Conservation (phyloP, 2,329 filamentous ascomycete species). For the Colletotrichum simmondsii region DNA sequence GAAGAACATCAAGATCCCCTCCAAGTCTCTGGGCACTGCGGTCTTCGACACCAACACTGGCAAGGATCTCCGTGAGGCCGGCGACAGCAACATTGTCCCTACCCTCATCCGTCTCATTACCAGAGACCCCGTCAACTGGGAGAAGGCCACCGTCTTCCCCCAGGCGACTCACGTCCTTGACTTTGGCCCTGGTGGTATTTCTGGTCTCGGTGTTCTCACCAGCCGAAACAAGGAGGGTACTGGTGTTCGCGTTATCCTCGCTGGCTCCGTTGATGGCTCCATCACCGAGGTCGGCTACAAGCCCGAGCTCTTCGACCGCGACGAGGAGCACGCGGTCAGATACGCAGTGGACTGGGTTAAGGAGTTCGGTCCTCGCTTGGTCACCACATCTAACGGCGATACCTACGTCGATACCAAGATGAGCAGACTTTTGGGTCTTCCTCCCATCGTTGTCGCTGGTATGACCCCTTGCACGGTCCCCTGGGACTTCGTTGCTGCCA, state of each 20-base stretch:
- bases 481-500: slow-evolving; percentile 91
- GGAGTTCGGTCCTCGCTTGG: slow-evolving; percentile 91
- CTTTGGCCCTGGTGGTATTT: slow-evolving; percentile 96
- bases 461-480: slow-evolving; percentile 93
- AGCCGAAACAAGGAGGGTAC: slow-evolving; percentile 99
- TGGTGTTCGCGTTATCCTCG: slow-evolving; percentile 94
- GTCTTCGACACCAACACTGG: slow-evolving; percentile 93
- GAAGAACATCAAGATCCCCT: slow-evolving; percentile 81
- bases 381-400: slow-evolving; percentile 88
- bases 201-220: slow-evolving; percentile 92
- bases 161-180: slow-evolving; percentile 94
- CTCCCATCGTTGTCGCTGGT: slow-evolving; percentile 89
- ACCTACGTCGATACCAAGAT: slow-evolving; percentile 98
- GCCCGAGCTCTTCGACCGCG: slow-evolving; percentile 95
- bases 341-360: slow-evolving; percentile 98
- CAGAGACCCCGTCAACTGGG: slow-evolving; percentile 94
- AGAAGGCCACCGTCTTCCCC: slow-evolving; percentile 91
- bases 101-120: slow-evolving; percentile 92
- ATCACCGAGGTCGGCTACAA: slow-evolving; percentile 96
- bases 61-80: slow-evolving; percentile 79
- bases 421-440: slow-evolving; percentile 85
- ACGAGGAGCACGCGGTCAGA: slow-evolving; percentile 93
- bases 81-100: slow-evolving; percentile 84
- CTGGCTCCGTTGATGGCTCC: slow-evolving; percentile 91
- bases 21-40: slow-evolving; percentile 79